Conservation (phyloP, 2,329 filamentous ascomycete genomes). For the Orbilia javanica region DNA sequence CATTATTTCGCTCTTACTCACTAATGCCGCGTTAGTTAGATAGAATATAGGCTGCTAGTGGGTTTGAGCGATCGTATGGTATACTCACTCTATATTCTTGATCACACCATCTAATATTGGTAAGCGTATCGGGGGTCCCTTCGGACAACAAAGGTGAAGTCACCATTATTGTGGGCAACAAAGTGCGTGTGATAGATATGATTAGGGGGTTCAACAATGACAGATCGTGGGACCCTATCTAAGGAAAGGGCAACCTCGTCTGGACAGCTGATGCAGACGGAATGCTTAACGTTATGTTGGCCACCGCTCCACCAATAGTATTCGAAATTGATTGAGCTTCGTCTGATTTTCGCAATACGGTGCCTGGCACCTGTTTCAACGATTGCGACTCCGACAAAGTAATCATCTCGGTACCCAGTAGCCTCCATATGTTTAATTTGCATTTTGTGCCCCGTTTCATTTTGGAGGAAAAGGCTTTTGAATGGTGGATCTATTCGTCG, state of each 20-base stretch:
- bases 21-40: neutral
- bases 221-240: neutral
- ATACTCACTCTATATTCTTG: neutral
- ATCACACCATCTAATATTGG: too few species aligned
- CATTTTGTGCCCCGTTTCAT: neutral
- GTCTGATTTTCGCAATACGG: neutral
- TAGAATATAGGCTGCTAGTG: neutral
- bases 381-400: neutral
- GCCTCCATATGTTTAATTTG: neutral
- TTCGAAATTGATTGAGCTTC: neutral
- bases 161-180: too few species aligned
- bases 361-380: neutral
- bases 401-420: neutral
- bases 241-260: neutral
- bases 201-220: neutral
- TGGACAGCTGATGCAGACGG: neutral
- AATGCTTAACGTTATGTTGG: neutral
- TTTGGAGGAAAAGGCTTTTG: neutral
- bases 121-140: too few species aligned
- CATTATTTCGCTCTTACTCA: neutral
- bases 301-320: neutral
- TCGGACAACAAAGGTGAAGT: too few species aligned
- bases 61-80: too few species aligned
- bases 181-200: too few species aligned
- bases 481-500: neutral